Percentiles rank a stretch among this genome's conserved stretches.
Evolutionary conservation across 2,329 filamentous ascomycete genomes (phyloP).

Genomic region (Colletotrichum destructivum): DNA sequence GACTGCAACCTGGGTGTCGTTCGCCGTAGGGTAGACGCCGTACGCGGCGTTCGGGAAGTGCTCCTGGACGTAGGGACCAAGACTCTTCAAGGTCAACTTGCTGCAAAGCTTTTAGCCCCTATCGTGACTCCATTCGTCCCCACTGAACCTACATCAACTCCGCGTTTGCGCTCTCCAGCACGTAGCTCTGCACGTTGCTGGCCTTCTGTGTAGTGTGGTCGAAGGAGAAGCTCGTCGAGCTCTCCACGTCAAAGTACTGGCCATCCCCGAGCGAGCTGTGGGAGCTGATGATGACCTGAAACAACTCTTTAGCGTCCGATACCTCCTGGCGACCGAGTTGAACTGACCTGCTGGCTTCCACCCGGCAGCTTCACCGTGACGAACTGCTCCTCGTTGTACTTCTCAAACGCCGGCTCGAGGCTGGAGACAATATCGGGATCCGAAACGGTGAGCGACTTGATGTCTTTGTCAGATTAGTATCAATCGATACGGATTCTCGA

Average conservation of each 20-base stretch:
- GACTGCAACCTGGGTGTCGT: constrained; percentile 83
- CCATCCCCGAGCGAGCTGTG: constrained; percentile 87
- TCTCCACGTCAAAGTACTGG: constrained; percentile 92
- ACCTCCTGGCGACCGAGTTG: not conserved
- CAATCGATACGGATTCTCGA: constrained; percentile 13
- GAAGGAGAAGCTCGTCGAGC: constrained; percentile 88
- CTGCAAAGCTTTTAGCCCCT: constrained; percentile 60
- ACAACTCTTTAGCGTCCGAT: constrained; percentile 6
- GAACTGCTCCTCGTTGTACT: constrained; percentile 97
- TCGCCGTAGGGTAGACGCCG: constrained; percentile 85
- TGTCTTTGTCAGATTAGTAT: constrained; percentile 71
- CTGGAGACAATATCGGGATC: constrained; percentile 78
- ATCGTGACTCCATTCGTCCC: not conserved
- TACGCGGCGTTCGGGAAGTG: constrained; percentile 89
- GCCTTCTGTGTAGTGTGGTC: constrained; percentile 91
- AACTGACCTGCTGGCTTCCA: constrained; percentile 72
- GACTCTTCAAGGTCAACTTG: constrained; percentile 85
- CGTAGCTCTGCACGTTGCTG: constrained; percentile 84
- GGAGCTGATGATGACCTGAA: constrained; percentile 84
- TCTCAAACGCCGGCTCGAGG: constrained; percentile 87
- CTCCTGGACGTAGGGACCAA: constrained; percentile 84
- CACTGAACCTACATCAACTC: constrained; percentile 79
- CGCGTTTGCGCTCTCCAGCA: constrained; percentile 80
- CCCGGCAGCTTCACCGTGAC: constrained; percentile 90
- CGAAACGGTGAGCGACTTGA: constrained; percentile 86